Evolutionary conservation across 129 eudicot genomes (phyloP), one percentile per base, ranked within the genome.

Genomic region (Centrapalus pauciflorus): DNA sequence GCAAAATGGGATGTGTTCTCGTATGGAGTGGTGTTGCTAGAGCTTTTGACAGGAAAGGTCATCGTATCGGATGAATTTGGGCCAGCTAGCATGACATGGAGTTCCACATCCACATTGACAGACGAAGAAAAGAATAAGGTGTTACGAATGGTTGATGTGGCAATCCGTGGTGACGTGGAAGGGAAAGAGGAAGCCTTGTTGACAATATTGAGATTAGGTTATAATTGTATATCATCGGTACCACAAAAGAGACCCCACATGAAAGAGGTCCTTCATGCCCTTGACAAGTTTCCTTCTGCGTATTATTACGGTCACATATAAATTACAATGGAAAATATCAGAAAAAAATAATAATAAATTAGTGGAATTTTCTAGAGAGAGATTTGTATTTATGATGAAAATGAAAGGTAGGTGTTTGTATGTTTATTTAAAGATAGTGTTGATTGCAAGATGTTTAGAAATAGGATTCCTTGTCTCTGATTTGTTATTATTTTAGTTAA

Each of bases 221-320:
- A 86, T 66, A 76, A 66, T 38, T 94, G 97, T 77, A 70, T 87
- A 33, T 84, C 95, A 2, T 75, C 91, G 1, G 73, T 75, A 19
- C 95, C 99, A 28, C 99, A 94, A 64, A 94, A 89, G 83, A 87
- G 99, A 79, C 99, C 99, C 9, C 56, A 85, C 17, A 89, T 94
- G 97, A 94, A 83, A 77, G 99, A 94, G 77, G 94, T 77, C 33
- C 76, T 89, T 12, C 99, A 94, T 14, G 80, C 74, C 10, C 86
- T 94, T 6, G 97, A 94, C 61, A 94, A 85, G 82, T 86, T 94
- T 45, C 90, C 96, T 41, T 72, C 85, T 71, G 67, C 88, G 24
- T 70, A 75, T 58, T 71, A 75, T 62, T 70, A 76, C 27, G 84
- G 85, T 62, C 83, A 64, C 74, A 54, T 78, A 71, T 33, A 79